phyloP scores from a whole-genome alignment of 805 yeast species.

The Allodekkera sacchari region DNA sequence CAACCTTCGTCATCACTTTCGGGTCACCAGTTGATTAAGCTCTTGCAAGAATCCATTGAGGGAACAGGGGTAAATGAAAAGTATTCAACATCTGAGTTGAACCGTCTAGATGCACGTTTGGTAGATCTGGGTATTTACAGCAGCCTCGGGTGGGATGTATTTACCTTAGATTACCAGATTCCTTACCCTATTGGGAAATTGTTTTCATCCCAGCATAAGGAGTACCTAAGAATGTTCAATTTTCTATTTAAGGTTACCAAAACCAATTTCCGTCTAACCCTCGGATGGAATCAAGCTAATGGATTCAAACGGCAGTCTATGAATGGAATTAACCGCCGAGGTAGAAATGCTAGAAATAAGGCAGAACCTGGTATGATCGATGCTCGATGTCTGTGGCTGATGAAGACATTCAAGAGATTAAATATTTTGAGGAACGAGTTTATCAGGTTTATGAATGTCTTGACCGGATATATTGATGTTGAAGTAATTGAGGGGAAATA shows the following conservation, averaged over 20 bases:
- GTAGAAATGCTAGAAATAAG: slow-evolving; percentile 8
- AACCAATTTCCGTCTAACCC: slow-evolving; percentile 42
- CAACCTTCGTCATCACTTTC: slow-evolving; percentile 58
- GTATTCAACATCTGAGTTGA: slow-evolving; percentile 30
- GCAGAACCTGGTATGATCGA: slow-evolving; percentile 7
- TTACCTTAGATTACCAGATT: slow-evolving; percentile 70
- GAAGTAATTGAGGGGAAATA: slow-evolving; percentile 38
- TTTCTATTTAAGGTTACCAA: slow-evolving; percentile 76
- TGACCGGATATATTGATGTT: slow-evolving; percentile 33
- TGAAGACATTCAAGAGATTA: slow-evolving; percentile 21
- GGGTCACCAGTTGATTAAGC: slow-evolving; percentile 55
- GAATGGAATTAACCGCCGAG: slow-evolving; percentile 8
- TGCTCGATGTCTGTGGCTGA: slow-evolving; percentile 13
- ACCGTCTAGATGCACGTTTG: slow-evolving; percentile 73
- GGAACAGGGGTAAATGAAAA: slow-evolving; percentile 39
- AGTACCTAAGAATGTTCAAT: slow-evolving; percentile 74
- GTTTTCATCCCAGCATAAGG: slow-evolving; percentile 43
- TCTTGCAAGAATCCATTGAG: slow-evolving; percentile 56
- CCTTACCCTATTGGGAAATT: slow-evolving; percentile 45
- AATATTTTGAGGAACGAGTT: slow-evolving; percentile 32
- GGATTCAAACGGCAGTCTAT: slow-evolving; percentile 23
- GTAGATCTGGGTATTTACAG: slow-evolving; percentile 60
- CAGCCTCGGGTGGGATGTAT: slow-evolving; percentile 82
- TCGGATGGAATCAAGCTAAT: slow-evolving; percentile 36
- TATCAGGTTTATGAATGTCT: slow-evolving; percentile 32